Conservation (phyloP, 1,284 basidiomycete genomes). For the Trichosporon asahii region DNA sequence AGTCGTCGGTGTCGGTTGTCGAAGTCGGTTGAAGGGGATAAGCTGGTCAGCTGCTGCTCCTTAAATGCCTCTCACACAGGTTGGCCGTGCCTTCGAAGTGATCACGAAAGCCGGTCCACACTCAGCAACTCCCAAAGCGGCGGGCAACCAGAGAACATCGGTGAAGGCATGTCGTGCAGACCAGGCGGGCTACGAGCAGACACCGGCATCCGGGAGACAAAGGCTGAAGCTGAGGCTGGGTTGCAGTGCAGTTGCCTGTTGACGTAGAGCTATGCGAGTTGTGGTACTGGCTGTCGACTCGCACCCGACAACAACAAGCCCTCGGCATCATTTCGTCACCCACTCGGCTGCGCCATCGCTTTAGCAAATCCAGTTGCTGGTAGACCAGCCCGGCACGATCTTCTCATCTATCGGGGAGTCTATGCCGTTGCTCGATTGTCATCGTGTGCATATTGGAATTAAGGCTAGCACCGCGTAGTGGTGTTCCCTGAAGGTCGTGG, state of each 20-base stretch:
- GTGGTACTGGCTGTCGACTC: background rate
- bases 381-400: background rate
- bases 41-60: background rate
- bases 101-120: background rate
- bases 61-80: background rate
- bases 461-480: conserved; percentile 8
- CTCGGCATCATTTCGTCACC: background rate
- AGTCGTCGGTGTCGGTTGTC: background rate
- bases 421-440: conserved; percentile 8
- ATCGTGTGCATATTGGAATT: conserved; percentile 5
- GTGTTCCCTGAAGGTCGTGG: background rate
- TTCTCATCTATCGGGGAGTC: conserved; percentile 1
- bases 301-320: background rate
- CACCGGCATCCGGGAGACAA: background rate
- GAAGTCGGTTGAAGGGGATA: background rate
- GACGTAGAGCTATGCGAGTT: background rate
- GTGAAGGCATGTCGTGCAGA: background rate
- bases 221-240: background rate
- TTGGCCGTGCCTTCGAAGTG: background rate
- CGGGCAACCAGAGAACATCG: background rate
- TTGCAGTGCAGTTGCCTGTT: background rate
- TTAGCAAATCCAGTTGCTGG: background rate
- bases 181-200: background rate
- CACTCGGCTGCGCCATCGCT: background rate
- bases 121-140: background rate